Evolutionary conservation across 352 stramenopile genomes (phyloP).

Genomic region (Phytophthora niederhauseri): DNA sequence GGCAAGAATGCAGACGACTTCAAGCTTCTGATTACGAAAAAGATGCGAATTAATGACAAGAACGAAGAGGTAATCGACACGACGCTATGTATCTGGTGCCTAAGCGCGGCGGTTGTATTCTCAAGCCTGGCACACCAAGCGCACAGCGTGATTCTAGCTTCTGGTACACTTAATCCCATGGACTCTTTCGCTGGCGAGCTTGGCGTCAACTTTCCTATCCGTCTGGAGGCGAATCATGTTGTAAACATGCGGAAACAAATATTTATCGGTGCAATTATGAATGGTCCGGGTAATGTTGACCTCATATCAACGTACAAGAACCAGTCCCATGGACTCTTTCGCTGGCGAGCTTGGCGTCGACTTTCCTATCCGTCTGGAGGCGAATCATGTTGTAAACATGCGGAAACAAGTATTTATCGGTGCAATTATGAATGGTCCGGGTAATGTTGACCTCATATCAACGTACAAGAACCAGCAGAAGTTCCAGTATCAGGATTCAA

Average conservation of each 20-base stretch:
- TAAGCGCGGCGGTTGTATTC: slow-evolving; percentile 82
- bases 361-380: slow-evolving; percentile 82
- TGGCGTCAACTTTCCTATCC: slow-evolving; percentile 79
- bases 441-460: slow-evolving; percentile 65
- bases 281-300: slow-evolving; percentile 62
- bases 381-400: slow-evolving; percentile 88
- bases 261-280: slow-evolving; percentile 70
- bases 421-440: slow-evolving; percentile 63
- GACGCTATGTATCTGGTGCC: slow-evolving; percentile 84
- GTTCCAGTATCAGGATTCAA: slow-evolving; percentile 79
- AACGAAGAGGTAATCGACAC: slow-evolving; percentile 49
- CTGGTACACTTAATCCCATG: slow-evolving; percentile 83
- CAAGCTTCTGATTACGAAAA: slow-evolving; percentile 58
- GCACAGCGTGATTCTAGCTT: slow-evolving; percentile 79
- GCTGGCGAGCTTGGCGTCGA: slow-evolving; percentile 77
- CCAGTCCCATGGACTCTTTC: slow-evolving; percentile 89
- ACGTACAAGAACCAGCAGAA: slow-evolving; percentile 84
- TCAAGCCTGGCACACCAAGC: slow-evolving; percentile 57
- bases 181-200: slow-evolving; percentile 87
- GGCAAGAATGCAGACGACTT: slow-evolving; percentile 84
- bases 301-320: slow-evolving; percentile 79
- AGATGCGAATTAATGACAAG: slow-evolving; percentile 22
- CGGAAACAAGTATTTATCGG: slow-evolving; percentile 79
- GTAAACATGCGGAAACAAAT: slow-evolving; percentile 86
- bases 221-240: slow-evolving; percentile 82